Percentiles rank a stretch among this genome's conserved stretches.
Evolutionary conservation across 768 basidiomycete species (phyloP).

Genomic region (Tephrocybe sp.): DNA sequence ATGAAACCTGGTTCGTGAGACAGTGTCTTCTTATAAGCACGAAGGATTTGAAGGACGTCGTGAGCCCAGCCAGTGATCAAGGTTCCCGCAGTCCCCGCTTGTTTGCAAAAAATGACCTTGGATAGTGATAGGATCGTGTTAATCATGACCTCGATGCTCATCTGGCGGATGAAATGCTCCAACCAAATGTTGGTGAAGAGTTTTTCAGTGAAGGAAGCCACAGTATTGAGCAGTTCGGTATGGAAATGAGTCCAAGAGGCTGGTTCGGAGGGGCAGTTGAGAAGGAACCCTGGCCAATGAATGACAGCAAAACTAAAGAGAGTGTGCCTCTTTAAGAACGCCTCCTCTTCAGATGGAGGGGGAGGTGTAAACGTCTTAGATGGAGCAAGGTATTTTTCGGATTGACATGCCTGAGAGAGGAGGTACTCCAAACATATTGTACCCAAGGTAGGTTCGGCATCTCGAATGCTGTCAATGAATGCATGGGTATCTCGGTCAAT

Average conservation of each 20-base stretch:
- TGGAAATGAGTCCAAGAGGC: too few relatives aligned
- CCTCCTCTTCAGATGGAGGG: not conserved
- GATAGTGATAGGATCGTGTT: not conserved
- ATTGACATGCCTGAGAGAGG: not conserved
- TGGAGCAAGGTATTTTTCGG: not conserved
- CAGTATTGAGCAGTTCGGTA: too few relatives aligned
- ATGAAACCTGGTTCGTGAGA: too few relatives aligned
- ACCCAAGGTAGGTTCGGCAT: not conserved
- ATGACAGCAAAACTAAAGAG: slow-evolving; percentile 4
- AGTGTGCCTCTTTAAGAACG: not conserved
- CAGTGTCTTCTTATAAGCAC: too few relatives aligned
- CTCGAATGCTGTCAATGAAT: slow-evolving; percentile 1
- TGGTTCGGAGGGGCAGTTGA: too few relatives aligned
- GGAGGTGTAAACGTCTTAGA: not conserved
- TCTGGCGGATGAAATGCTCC: not conserved
- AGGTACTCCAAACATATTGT: slow-evolving; percentile 4
- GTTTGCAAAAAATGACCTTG: too few relatives aligned
- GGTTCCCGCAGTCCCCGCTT: too few relatives aligned
- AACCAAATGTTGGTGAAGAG: not conserved
- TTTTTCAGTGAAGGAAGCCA: too few relatives aligned
- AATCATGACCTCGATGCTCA: not conserved
- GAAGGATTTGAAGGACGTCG: too few relatives aligned
- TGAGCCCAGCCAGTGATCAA: too few relatives aligned
- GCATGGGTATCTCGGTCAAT: too few relatives aligned
- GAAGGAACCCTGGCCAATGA: not conserved